Conservation (phyloP, 768 basidiomycete genomes). For the Porpolomopsis calyptriformis region DNA sequence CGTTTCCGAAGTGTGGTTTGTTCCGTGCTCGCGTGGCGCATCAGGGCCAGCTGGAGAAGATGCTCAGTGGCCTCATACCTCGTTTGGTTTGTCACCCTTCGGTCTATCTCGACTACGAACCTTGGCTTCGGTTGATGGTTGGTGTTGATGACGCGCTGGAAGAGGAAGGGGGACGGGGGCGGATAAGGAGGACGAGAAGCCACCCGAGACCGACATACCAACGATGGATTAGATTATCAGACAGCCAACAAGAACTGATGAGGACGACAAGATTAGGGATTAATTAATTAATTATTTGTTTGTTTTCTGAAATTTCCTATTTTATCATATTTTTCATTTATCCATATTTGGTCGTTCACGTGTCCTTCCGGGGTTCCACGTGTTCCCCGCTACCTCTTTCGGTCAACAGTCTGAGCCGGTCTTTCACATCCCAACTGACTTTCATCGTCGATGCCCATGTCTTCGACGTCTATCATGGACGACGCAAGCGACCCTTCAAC, state of each 20-base stretch:
- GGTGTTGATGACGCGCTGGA: slow-evolving; percentile 50
- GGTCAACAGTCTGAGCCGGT: slow-evolving; percentile 3
- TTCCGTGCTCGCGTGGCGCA: slow-evolving; percentile 36
- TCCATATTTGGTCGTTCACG: slow-evolving; percentile 14
- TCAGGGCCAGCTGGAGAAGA: slow-evolving; percentile 31
- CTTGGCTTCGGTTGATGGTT: slow-evolving; percentile 58
- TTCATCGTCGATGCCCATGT: neutral
- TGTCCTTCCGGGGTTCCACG: slow-evolving; percentile 13
- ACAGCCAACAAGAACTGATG: slow-evolving; percentile 26
- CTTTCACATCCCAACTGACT: slow-evolving; percentile 5
- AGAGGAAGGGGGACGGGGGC: slow-evolving; percentile 13
- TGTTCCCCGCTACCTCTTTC: slow-evolving; percentile 8
- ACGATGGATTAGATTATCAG: slow-evolving; percentile 32
- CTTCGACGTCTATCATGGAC: neutral
- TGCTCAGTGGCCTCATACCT: slow-evolving; percentile 40
- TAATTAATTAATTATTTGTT: neutral
- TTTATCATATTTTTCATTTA: slow-evolving; percentile 3
- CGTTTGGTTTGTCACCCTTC: slow-evolving; percentile 34
- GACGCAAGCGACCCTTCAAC: slow-evolving; percentile 1
- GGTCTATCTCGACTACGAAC: slow-evolving; percentile 59
- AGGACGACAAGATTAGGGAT: slow-evolving; percentile 15
- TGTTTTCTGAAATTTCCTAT: slow-evolving; percentile 6
- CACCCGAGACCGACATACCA: slow-evolving; percentile 38
- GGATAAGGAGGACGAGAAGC: slow-evolving; percentile 26
- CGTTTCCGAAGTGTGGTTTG: slow-evolving; percentile 22